Conservation (phyloP, 352 stramenopile genomes). For the Plasmopara muralis region DNA sequence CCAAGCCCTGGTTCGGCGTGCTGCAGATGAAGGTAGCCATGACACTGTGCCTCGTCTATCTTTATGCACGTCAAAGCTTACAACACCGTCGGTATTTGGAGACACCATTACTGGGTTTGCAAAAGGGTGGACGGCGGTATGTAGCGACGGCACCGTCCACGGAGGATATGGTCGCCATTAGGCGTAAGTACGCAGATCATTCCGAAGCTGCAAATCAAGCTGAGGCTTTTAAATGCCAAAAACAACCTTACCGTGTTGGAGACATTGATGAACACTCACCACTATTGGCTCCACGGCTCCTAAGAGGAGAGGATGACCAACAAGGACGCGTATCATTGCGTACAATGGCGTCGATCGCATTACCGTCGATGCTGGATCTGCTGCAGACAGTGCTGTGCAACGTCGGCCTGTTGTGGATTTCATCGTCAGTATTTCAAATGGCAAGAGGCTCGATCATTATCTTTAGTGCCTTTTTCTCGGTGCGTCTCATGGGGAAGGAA, state of each 20-base stretch:
- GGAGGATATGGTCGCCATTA: no score
- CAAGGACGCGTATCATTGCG: slow-evolving; percentile 33
- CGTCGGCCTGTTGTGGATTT: slow-evolving; percentile 82
- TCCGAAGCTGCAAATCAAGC: no score
- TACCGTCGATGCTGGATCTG: slow-evolving; percentile 75
- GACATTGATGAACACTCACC: no score
- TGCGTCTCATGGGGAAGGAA: slow-evolving; percentile 66
- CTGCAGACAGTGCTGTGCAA: slow-evolving; percentile 84
- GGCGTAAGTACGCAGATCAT: no score
- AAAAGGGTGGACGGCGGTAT: no score
- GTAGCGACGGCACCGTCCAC: no score
- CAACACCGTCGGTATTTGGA: no score
- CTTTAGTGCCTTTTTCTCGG: slow-evolving; percentile 46
- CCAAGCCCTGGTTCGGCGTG: slow-evolving; percentile 83
- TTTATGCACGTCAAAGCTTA: no score
- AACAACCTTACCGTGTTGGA: no score
- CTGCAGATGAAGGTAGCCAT: slow-evolving; percentile 85
- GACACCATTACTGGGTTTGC: no score
- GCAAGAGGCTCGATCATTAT: slow-evolving; percentile 87
- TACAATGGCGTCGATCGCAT: slow-evolving; percentile 49
- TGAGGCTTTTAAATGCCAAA: no score
- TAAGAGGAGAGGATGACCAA: slow-evolving; percentile 15
- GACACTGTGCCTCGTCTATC: slow-evolving; percentile 44
- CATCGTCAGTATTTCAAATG: slow-evolving; percentile 89
- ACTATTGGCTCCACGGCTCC: not conserved